Evolutionary conservation across 768 basidiomycete genomes (phyloP).

Genomic region (Amanita phalloides): DNA sequence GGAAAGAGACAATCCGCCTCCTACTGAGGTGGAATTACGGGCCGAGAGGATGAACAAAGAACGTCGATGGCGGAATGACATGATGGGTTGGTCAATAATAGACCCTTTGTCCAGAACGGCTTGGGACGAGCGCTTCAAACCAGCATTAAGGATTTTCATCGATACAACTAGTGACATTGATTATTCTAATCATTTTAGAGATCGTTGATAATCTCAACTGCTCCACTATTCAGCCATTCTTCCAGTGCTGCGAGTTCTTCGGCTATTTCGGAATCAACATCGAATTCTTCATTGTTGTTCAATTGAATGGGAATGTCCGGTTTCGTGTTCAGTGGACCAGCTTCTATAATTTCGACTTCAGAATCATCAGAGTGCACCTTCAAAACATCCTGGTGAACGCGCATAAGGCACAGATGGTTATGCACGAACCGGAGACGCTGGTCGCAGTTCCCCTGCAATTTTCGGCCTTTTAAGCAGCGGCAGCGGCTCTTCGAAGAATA

Average conservation of each 20-base stretch:
- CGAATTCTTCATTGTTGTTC: neutral
- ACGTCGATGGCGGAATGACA: slow-evolving; percentile 70
- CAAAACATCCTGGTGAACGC: neutral
- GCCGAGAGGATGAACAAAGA: slow-evolving; percentile 88
- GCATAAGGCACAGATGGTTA: neutral
- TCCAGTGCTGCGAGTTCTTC: slow-evolving; percentile 59
- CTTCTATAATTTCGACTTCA: neutral
- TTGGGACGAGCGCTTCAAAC: slow-evolving; percentile 71
- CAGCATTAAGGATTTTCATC: slow-evolving; percentile 50
- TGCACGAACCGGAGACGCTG: neutral
- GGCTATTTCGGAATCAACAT: slow-evolving; percentile 14
- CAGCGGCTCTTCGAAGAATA: slow-evolving; percentile 1
- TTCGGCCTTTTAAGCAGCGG: neutral
- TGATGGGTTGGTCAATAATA: slow-evolving; percentile 72
- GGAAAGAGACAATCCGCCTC: slow-evolving; percentile 67
- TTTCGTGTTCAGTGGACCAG: neutral
- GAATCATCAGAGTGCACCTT: neutral
- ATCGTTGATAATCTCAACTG: slow-evolving; percentile 38
- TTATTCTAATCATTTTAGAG: slow-evolving; percentile 7
- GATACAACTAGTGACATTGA: slow-evolving; percentile 14
- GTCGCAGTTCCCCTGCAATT: neutral
- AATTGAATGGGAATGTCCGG: neutral
- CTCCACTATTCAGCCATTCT: slow-evolving; percentile 57
- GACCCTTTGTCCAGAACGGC: slow-evolving; percentile 47
- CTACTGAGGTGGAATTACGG: slow-evolving; percentile 80